Base-by-base conservation (phyloP, 2,329 filamentous ascomycete species). In the Pseudogymnoascus sp. region DNA sequence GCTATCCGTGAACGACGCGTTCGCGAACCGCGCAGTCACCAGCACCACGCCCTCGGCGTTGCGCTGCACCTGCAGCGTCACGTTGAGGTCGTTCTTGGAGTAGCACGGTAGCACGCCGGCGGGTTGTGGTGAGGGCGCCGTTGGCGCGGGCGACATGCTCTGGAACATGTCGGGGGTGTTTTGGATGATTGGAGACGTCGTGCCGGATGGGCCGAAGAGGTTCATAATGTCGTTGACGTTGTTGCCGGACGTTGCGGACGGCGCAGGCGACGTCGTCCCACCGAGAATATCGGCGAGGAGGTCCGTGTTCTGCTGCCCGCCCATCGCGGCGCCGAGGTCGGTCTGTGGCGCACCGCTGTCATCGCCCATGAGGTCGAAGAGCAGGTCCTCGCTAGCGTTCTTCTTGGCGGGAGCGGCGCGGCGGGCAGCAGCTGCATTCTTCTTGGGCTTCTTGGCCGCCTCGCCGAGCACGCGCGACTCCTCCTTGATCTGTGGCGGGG, bases 401-500 rank as follows among this genome's bases (percentile, higher is more conserved):
- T 96, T 95, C 67, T 87, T 82, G 28, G 87, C 83, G 71, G 85
- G 85, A 76, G 88, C 93, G 64, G 87, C 86, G 74, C 87, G 90
- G 69, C 91, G 86, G 73, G 89, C 91, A 61, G 81, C 73, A n/a
- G 83, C 74, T 65, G 85, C 82, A 60, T 84, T 80, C 72, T 87
- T 86, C 74, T 84, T 87, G 67, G 83, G 81, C 70, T 88, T 84
- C 75, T 87, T 87, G 1, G 85, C 81, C 1, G 91, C 87, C 71
- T 93, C 89, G 47, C 93, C 93, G 17, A 99, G 81, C 2, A 97
- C 93, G 65, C 93, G 84, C 63, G 95, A 93, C 74, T 96, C 91
- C 74, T 99, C 95, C 68, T 93, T 91, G 72, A 99, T 97, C 75
- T 97, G 93, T 8, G 95, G 95, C 1, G 95, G 86, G 7, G 95